Evolutionary conservation across 805 yeast species (phyloP).

Genomic region (Lachancea lanzarotensis): DNA sequence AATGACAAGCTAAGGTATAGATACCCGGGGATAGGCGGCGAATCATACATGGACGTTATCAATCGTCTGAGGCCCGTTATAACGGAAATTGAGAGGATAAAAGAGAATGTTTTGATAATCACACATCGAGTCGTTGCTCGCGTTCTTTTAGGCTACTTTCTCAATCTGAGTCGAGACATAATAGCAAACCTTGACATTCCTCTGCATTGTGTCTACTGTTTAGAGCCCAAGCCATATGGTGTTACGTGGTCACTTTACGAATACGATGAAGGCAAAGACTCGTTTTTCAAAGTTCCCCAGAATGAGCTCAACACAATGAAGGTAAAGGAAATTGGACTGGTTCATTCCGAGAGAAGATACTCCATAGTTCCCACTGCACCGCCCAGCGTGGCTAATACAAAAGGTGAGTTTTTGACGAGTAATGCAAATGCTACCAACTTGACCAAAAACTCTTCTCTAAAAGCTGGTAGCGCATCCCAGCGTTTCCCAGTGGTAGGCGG

Average conservation of each 20-base stretch:
- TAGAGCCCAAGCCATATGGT: slow-evolving; percentile 93
- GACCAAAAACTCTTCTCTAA: slow-evolving; percentile 8
- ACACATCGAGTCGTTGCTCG: slow-evolving; percentile 91
- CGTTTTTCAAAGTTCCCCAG: slow-evolving; percentile 62
- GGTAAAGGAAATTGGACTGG: slow-evolving; percentile 65
- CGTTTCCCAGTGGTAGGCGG: slow-evolving; percentile 8
- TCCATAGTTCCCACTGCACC: slow-evolving; percentile 77
- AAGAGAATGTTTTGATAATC: slow-evolving; percentile 74
- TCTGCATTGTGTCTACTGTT: slow-evolving; percentile 78
- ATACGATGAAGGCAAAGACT: slow-evolving; percentile 68
- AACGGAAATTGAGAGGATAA: slow-evolving; percentile 86
- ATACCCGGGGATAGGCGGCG: slow-evolving; percentile 97
- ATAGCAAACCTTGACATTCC: slow-evolving; percentile 92
- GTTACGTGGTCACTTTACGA: slow-evolving; percentile 90
- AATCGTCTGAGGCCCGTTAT: slow-evolving; percentile 84
- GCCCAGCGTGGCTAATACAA: slow-evolving; percentile 19
- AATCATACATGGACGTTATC: slow-evolving; percentile 88
- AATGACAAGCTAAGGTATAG: slow-evolving; percentile 76
- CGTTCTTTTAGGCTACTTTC: slow-evolving; percentile 78
- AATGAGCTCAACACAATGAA: slow-evolving; percentile 40
- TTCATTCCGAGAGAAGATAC: slow-evolving; percentile 60
- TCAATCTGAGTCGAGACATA: slow-evolving; percentile 71
- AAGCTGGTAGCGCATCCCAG: slow-evolving; percentile 4
- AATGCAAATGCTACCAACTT: slow-evolving; percentile 5
- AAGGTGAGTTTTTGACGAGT: slow-evolving; percentile 8